Evolutionary conservation across 768 basidiomycete species (phyloP), one percentile per base, ranked within the genome.

Genomic region (Neoboletus subvelutipes): DNA sequence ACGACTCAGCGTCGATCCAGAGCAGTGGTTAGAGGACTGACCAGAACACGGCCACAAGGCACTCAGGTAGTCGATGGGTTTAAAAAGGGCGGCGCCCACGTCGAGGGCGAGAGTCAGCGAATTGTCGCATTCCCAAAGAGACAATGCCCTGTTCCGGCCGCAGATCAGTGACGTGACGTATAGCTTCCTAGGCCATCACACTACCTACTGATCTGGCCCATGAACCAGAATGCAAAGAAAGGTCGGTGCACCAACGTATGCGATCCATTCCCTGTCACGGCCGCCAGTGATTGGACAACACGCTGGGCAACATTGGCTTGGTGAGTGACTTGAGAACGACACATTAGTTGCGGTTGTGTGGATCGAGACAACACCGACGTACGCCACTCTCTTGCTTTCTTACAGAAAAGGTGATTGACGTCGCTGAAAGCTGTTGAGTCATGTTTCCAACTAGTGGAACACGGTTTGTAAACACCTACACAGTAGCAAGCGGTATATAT

Each of bases 171-270:
- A 48, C 52, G 54, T 60, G 56, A 51, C 50, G 20, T 15, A 42
- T 42, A 47, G 24, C 33, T 52, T 28, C 18, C 45, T 22, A 48
- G 36, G 9, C 6, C 17, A 34, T 43, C 45, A 52, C 68, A 69
- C 51, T 55, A 82, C 84, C 83, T 78, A 65, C 75, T 77, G 52
- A 89, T 80, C 70, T 88, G 86, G 22, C 79, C 79, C 85, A 87
- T 86, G 65, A 90, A 88, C 87, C 86, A 89, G 67, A 87, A 87
- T 24, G 83, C 76, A 66, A 83, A 86, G 66, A 86, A 86, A 11
- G 88, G 88, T 54, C 87, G 74, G 17, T 80, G 75, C 3, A 82
- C 73, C 24, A 90, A 69, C 33, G 77, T 67, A 57, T 82, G 79
- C 40, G 71, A 63, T 22, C 67, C 65, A 46, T 73, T 67, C 3